Conservation (phyloP, 805 yeast genomes). For the Spencermartinsiella europaea region DNA sequence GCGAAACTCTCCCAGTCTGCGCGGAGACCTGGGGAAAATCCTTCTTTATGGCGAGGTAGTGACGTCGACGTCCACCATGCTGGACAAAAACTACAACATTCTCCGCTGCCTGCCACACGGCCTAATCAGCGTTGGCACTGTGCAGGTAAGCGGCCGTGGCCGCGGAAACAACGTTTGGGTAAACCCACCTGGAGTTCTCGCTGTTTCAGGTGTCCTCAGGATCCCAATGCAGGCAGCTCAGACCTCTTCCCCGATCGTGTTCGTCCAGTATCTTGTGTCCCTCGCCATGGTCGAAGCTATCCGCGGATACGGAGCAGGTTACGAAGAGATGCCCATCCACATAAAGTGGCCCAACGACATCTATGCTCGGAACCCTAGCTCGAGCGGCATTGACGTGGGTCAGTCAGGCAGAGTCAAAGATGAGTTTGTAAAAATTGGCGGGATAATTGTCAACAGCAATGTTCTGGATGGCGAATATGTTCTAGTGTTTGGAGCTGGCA, state of each 20-base stretch:
- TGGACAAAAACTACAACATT: constrained; percentile 65
- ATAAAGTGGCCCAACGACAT: constrained; percentile 98
- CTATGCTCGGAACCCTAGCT: constrained; percentile 60
- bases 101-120: constrained; percentile 66
- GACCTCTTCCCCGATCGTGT: constrained; percentile 53
- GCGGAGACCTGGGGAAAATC: constrained; percentile 48
- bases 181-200: constrained; percentile 87
- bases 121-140: constrained; percentile 60
- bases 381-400: constrained; percentile 18
- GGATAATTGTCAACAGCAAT: constrained; percentile 78
- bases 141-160: constrained; percentile 89
- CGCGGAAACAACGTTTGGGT: constrained; percentile 95
- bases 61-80: constrained; percentile 75
- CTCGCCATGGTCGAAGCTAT: constrained; percentile 80
- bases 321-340: constrained; percentile 68
- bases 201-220: constrained; percentile 66
- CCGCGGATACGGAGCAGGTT: constrained; percentile 56
- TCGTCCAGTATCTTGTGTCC: constrained; percentile 79
- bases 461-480: constrained; percentile 54
- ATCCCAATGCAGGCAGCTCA: constrained; percentile 41
- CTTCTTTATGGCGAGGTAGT: constrained; percentile 81
- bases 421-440: constrained; percentile 67
- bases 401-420: constrained; percentile 18
- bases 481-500: constrained; percentile 79
- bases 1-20: not conserved